Evolutionary conservation across 176 grass and related monocot genomes (phyloP).

Genomic region (Luzula sylvatica): DNA sequence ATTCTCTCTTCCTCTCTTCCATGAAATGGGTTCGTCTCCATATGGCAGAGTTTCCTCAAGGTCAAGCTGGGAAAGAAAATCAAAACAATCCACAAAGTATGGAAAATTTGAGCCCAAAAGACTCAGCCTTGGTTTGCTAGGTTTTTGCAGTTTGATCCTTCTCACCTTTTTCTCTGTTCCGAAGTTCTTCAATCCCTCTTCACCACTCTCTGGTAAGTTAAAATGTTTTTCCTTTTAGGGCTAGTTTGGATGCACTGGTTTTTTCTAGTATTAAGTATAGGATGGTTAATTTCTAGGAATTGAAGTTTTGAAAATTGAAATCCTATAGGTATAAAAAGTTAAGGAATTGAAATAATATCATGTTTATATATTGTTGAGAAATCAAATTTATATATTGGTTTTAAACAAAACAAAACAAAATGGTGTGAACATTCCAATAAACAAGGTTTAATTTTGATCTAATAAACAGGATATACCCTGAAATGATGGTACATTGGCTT

Average conservation of each 20-base stretch:
- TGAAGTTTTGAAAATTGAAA: too few species aligned
- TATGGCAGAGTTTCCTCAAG: conserved; percentile 1
- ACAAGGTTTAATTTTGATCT: neutral
- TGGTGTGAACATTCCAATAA: neutral
- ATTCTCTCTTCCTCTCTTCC: neutral
- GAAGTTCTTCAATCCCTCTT: conserved; percentile 20
- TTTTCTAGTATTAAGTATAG: too few species aligned
- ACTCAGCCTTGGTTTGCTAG: conserved; percentile 16
- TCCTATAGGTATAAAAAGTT: too few species aligned
- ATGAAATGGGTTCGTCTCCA: conserved; percentile 19
- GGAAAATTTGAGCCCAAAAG: conserved; percentile 22
- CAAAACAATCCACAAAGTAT: conserved; percentile 14
- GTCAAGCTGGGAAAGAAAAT: conserved; percentile 19
- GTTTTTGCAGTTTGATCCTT: conserved; percentile 12
- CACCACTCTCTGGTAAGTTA: conserved; percentile 5
- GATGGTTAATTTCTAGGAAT: too few species aligned
- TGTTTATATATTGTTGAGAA: too few species aligned
- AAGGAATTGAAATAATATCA: too few species aligned
- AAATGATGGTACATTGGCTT: neutral
- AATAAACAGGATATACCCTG: neutral
- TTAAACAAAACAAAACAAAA: too few species aligned
- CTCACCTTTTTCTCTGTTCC: conserved; percentile 15
- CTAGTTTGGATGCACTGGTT: too few species aligned
- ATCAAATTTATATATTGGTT: too few species aligned
- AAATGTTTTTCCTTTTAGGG: neutral